These are phyloP conservation scores for Gentiana dahurica DNA, from an alignment of 257 asterid species.

Conservation along the genomic window DNA sequence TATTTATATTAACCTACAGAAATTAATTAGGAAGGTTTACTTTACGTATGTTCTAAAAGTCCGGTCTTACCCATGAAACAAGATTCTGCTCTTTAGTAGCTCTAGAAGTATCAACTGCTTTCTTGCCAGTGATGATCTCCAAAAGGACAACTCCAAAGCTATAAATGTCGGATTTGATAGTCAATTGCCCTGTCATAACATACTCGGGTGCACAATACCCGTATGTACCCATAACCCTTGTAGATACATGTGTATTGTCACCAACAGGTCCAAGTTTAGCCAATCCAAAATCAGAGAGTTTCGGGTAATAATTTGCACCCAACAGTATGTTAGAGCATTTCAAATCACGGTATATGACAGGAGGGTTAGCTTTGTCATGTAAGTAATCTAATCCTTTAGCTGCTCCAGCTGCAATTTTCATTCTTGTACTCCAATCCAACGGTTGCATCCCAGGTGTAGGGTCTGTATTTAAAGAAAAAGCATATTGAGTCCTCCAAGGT, in stretches of 20 bases:
- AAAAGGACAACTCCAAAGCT: slow-evolving; percentile 91
- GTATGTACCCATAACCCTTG: slow-evolving; percentile 90
- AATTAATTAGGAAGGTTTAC: no score
- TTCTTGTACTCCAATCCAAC: slow-evolving; percentile 82
- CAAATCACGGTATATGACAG: slow-evolving; percentile 79
- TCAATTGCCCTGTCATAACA: slow-evolving; percentile 87
- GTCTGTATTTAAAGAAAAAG: slow-evolving; percentile 27
- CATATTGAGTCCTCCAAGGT: background rate
- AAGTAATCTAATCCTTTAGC: slow-evolving; percentile 83
- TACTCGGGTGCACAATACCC: slow-evolving; percentile 97
- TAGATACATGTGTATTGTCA: slow-evolving; percentile 80
- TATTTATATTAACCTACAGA: background rate
- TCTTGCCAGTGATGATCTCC: slow-evolving; percentile 82
- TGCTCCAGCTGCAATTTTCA: slow-evolving; percentile 93
- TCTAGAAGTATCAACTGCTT: slow-evolving; percentile 66
- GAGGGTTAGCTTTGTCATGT: slow-evolving; percentile 84
- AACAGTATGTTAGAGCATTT: slow-evolving; percentile 86
- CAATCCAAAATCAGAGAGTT: slow-evolving; percentile 88
- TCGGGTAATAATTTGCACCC: slow-evolving; percentile 59
- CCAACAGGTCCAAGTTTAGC: slow-evolving; percentile 92
- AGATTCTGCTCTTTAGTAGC: slow-evolving; percentile 62
- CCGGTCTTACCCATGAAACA: slow-evolving; percentile 57
- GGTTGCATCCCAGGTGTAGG: slow-evolving; percentile 38
- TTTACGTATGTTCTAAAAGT: background rate
- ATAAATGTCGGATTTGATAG: slow-evolving; percentile 79